A percentile compares a stretch with the other conserved stretches of the same genome.
Conservation (phyloP, 805 yeast species). For the Ogataea trehaloabstinens region DNA sequence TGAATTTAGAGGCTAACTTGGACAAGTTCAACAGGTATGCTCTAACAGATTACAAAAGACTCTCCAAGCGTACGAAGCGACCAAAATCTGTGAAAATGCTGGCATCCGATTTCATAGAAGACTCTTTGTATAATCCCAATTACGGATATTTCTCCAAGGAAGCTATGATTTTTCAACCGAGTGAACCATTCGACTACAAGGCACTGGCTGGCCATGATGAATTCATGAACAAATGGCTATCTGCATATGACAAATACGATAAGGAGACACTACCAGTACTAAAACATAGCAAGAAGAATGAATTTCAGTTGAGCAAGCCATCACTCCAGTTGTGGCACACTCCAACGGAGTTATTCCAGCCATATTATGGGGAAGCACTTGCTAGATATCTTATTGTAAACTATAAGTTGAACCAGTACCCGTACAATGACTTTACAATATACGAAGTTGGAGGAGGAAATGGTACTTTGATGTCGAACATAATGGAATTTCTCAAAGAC, state of each 20-base stretch:
- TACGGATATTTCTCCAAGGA: slow-evolving; percentile 82
- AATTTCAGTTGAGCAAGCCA: slow-evolving; percentile 30
- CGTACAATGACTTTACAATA: slow-evolving; percentile 67
- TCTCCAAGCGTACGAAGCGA: slow-evolving; percentile 39
- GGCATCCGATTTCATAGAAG: slow-evolving; percentile 79
- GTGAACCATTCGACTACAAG: slow-evolving; percentile 60
- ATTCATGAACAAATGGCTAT: slow-evolving; percentile 66
- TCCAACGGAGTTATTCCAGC: slow-evolving; percentile 82
- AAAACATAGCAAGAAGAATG: slow-evolving; percentile 19
- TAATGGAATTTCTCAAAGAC: slow-evolving; percentile 59
- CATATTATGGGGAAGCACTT: slow-evolving; percentile 80
- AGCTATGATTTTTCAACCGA: slow-evolving; percentile 72
- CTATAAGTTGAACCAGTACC: slow-evolving; percentile 65
- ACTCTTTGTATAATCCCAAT: slow-evolving; percentile 73
- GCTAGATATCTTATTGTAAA: slow-evolving; percentile 76
- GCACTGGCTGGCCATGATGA: slow-evolving; percentile 61
- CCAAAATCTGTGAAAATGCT: slow-evolving; percentile 69
- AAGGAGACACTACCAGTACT: slow-evolving; percentile 22
- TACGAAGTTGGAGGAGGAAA: slow-evolving; percentile 92
- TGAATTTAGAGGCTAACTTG: slow-evolving; percentile 32
- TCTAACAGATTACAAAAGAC: slow-evolving; percentile 34
- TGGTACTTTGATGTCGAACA: slow-evolving; percentile 78
- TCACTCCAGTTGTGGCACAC: slow-evolving; percentile 83
- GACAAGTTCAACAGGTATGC: slow-evolving; percentile 43
- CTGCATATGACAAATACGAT: slow-evolving; percentile 57